Percentiles rank a stretch among this genome's conserved stretches.
Evolutionary conservation across 495 filamentous ascomycete species (phyloP).

Genomic region (Penicillium argentinense): DNA sequence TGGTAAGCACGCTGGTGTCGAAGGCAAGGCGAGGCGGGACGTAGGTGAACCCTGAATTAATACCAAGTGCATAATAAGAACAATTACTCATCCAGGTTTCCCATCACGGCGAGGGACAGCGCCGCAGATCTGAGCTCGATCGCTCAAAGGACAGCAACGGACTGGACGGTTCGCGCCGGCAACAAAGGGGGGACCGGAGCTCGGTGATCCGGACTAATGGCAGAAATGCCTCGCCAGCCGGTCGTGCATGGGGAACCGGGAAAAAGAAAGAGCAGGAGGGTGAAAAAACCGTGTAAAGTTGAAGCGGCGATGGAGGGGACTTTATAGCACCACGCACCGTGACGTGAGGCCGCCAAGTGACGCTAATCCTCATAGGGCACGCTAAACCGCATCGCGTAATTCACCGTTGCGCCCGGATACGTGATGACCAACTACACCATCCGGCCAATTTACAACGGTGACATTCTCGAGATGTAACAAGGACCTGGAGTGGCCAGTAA

Average conservation of each 20-base stretch:
- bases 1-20: no score
- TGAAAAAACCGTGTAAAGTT: conserved; percentile 7
- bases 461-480: no score
- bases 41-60: no score
- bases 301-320: conserved; percentile 11
- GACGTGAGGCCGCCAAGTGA: not conserved
- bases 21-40: no score
- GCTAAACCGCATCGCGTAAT: conserved; percentile 1
- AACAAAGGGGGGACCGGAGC: conserved; percentile 3
- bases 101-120: no score
- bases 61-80: no score
- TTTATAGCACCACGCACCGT: conserved; percentile 11
- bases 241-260: conserved; percentile 1
- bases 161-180: conserved; percentile 1
- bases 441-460: no score
- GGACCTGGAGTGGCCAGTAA: no score
- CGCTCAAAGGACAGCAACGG: not conserved
- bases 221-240: conserved; percentile 4
- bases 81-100: no score
- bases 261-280: conserved; percentile 2
- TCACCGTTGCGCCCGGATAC: no score
- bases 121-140: no score
- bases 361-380: conserved; percentile 2
- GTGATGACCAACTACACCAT: no score
- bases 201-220: conserved; percentile 13